Evolutionary conservation across 331 rosid species (phyloP).

Genomic region (Saraca asoca): DNA sequence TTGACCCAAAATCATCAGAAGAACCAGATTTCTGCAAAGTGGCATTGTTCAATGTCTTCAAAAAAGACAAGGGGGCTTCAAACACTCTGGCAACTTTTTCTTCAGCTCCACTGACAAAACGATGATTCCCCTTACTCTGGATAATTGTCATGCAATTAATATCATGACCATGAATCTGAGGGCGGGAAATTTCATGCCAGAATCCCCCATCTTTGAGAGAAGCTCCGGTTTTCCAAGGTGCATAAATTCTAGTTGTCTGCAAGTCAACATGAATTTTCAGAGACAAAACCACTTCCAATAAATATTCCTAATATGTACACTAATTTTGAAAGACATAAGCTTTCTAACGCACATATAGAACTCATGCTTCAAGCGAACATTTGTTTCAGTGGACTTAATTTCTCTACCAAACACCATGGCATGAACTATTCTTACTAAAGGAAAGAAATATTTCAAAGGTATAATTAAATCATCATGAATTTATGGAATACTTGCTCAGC

Average conservation of each 20-base stretch:
- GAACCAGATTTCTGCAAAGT: slow-evolving; percentile 47
- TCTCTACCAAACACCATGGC: too few relatives aligned
- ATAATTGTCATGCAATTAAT: slow-evolving; percentile 75
- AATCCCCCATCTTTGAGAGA: slow-evolving; percentile 45
- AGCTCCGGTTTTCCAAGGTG: slow-evolving; percentile 74
- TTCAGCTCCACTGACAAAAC: slow-evolving; percentile 91
- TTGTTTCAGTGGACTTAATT: too few relatives aligned
- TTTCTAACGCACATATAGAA: too few relatives aligned
- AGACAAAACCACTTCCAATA: slow-evolving; percentile 24
- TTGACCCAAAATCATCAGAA: slow-evolving; percentile 57
- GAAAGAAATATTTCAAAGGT: too few relatives aligned
- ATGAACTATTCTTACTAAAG: too few relatives aligned
- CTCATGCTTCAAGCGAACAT: too few relatives aligned
- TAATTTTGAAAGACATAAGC: too few relatives aligned
- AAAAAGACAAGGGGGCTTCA: slow-evolving; percentile 88
- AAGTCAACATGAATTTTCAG: slow-evolving; percentile 26
- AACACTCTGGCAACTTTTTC: slow-evolving; percentile 97
- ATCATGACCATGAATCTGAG: slow-evolving; percentile 98
- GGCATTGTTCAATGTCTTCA: slow-evolving; percentile 84
- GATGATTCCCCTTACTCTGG: slow-evolving; percentile 84
- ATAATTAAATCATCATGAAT: too few relatives aligned
- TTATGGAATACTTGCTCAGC: too few relatives aligned
- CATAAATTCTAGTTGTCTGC: slow-evolving; percentile 84
- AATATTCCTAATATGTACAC: background rate
- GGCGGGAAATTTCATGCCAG: slow-evolving; percentile 95